phyloP scores from a whole-genome alignment of 495 filamentous ascomycete genomes.

The Lepraria neglecta region DNA sequence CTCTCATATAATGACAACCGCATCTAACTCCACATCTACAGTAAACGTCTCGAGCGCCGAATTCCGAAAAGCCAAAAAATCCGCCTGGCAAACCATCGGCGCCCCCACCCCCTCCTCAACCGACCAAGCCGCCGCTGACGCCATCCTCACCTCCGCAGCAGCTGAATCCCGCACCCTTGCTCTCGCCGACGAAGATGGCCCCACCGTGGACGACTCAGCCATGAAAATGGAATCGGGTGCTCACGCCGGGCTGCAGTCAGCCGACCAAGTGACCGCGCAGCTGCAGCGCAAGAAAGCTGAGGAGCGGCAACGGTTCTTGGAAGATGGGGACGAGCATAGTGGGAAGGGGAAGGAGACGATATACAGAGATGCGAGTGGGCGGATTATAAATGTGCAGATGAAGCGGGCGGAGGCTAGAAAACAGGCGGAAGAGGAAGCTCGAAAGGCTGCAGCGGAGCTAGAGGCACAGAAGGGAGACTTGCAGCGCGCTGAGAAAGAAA shows the following conservation, averaged over 20 bases:
- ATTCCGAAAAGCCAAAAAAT: slow-evolving; percentile 73
- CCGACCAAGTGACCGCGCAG: slow-evolving; percentile 69
- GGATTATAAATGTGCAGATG: slow-evolving; percentile 86
- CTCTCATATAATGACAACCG: background rate
- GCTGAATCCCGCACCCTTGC: slow-evolving; percentile 49
- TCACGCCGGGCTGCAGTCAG: slow-evolving; percentile 78
- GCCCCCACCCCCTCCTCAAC: slow-evolving; percentile 40
- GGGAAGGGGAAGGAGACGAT: slow-evolving; percentile 65
- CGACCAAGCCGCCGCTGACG: slow-evolving; percentile 67
- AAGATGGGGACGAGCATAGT: slow-evolving; percentile 27
- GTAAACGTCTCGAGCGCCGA: slow-evolving; percentile 55
- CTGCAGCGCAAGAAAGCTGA: slow-evolving; percentile 45
- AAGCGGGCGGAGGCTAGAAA: slow-evolving; percentile 75
- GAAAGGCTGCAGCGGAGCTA: slow-evolving; percentile 53
- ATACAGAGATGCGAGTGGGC: slow-evolving; percentile 86
- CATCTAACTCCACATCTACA: slow-evolving; percentile 23
- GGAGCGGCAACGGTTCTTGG: slow-evolving; percentile 28
- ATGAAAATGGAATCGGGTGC: slow-evolving; percentile 76
- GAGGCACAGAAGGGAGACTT: slow-evolving; percentile 77
- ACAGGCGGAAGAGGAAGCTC: slow-evolving; percentile 62
- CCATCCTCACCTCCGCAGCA: slow-evolving; percentile 70
- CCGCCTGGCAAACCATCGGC: slow-evolving; percentile 68
- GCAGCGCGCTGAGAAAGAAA: slow-evolving; percentile 56
- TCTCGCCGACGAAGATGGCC: slow-evolving; percentile 45
- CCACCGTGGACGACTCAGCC: slow-evolving; percentile 29